Percentiles rank a stretch among this genome's conserved stretches.
phyloP scores from a whole-genome alignment of 331 rosid genomes.

The Spiraea crenata region DNA sequence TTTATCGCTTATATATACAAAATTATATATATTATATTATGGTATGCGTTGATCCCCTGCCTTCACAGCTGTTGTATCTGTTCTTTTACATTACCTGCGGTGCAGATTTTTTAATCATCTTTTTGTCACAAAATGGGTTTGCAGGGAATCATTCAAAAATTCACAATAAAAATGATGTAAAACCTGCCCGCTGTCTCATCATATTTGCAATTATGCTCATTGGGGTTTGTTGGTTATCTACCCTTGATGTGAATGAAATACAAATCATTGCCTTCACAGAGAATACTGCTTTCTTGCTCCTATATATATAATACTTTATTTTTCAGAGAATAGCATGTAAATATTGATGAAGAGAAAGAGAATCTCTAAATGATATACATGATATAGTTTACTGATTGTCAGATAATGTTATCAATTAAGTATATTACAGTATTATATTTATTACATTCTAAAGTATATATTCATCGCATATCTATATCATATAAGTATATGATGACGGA shows the following conservation, averaged over 20 bases:
- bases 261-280: background rate
- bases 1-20: too few relatives aligned
- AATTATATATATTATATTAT: too few relatives aligned
- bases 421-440: too few relatives aligned
- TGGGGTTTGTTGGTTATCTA: conserved; percentile 17
- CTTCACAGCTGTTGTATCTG: conserved; percentile 5
- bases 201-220: conserved; percentile 12
- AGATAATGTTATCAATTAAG: too few relatives aligned
- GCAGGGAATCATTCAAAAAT: conserved; percentile 8
- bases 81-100: background rate
- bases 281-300: background rate
- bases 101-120: background rate
- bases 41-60: conserved; percentile 20
- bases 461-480: too few relatives aligned
- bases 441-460: too few relatives aligned
- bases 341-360: background rate
- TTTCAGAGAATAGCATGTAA: background rate
- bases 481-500: too few relatives aligned
- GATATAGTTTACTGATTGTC: too few relatives aligned
- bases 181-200: conserved; percentile 9
- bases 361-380: too few relatives aligned
- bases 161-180: background rate
- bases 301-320: background rate
- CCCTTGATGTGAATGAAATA: conserved; percentile 7
- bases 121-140: background rate